phyloP scores from a whole-genome alignment of 2,329 filamentous ascomycete genomes.

The Cercospora sp. region DNA sequence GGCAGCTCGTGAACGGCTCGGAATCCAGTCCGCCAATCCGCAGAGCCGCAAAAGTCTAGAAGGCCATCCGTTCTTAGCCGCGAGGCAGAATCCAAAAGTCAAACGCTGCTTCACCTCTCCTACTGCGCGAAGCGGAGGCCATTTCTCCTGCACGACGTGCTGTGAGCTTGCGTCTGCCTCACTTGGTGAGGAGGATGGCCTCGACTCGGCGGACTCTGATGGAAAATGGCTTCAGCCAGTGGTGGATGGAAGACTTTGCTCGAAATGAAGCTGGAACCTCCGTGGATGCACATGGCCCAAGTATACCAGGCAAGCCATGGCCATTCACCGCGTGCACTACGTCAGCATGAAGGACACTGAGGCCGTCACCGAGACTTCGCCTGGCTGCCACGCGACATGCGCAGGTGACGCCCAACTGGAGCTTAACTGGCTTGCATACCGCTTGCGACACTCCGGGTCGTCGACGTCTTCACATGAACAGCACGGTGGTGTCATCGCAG shows the following conservation, averaged over 20 bases:
- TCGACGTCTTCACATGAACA: conserved; percentile 4
- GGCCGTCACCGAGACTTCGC: background rate
- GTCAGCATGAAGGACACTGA: background rate
- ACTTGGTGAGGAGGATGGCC: background rate
- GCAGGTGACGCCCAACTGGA: background rate
- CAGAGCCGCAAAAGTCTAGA: background rate
- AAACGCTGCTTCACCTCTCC: background rate
- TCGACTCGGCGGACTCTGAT: background rate
- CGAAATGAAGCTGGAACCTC: background rate
- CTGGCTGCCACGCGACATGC: background rate
- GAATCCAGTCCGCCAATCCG: background rate
- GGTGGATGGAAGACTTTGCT: background rate
- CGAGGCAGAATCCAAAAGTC: background rate
- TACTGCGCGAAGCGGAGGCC: background rate
- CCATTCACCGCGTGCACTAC: background rate
- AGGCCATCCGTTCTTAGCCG: background rate
- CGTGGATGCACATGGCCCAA: background rate
- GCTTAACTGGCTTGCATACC: background rate
- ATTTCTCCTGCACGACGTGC: background rate
- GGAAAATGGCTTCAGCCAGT: background rate
- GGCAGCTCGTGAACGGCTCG: background rate
- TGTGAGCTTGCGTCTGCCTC: background rate
- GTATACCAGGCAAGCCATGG: background rate
- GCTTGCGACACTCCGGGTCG: background rate
- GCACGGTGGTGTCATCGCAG: conserved; percentile 1